phyloP scores from a whole-genome alignment of 1,139 yeast genomes.

The Sugiyamaella japonica region DNA sequence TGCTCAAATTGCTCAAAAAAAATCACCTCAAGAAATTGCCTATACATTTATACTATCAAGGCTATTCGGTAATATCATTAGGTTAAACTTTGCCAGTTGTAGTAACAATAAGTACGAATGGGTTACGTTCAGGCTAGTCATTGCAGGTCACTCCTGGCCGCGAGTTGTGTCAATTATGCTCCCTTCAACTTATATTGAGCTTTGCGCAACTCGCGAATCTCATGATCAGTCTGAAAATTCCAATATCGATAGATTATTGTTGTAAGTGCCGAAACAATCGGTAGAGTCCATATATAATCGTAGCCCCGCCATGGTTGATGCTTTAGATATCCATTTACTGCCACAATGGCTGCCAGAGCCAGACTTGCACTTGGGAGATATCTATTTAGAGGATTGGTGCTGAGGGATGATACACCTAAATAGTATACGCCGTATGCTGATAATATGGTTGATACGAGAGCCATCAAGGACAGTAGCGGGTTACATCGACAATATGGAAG shows the following conservation, averaged over 20 bases:
- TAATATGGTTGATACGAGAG: slow-evolving; percentile 32
- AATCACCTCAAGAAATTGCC: neutral
- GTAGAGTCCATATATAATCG: slow-evolving; percentile 40
- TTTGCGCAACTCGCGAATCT: slow-evolving; percentile 29
- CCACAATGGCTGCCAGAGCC: slow-evolving; percentile 30
- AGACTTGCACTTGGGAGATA: slow-evolving; percentile 23
- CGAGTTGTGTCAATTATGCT: no score
- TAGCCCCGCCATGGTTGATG: slow-evolving; percentile 36
- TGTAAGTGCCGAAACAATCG: slow-evolving; percentile 32
- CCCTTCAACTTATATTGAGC: slow-evolving; percentile 36
- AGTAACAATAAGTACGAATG: neutral
- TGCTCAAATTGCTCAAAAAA: neutral
- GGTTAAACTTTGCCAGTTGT: neutral
- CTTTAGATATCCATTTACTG: slow-evolving; percentile 30
- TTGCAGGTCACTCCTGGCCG: no score
- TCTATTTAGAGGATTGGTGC: slow-evolving; percentile 7
- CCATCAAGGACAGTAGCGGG: slow-evolving; percentile 36
- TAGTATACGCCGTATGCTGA: slow-evolving; percentile 32
- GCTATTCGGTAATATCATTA: neutral
- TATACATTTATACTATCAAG: neutral
- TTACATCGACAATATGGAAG: slow-evolving; percentile 38
- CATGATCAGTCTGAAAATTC: slow-evolving; percentile 33
- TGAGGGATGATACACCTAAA: slow-evolving; percentile 14
- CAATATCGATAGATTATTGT: slow-evolving; percentile 33
- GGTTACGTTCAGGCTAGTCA: no score